Percentiles rank a stretch among this genome's conserved stretches.
Conservation (phyloP, 2,329 filamentous ascomycete species). For the Ascochyta pisi region DNA sequence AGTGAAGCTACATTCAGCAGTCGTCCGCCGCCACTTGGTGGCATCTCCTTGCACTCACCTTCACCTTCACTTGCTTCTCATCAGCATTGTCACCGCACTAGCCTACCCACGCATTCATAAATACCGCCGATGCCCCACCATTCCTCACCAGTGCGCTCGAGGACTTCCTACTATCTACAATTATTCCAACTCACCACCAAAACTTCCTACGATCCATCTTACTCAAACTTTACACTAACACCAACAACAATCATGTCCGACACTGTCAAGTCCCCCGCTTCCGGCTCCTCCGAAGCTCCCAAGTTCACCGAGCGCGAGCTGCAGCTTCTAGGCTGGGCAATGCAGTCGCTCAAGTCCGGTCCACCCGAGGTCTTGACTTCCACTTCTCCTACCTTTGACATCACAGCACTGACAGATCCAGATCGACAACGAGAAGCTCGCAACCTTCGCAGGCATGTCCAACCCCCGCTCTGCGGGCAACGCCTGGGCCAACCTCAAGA, state of each 20-base stretch:
- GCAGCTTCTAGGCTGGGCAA: constrained; percentile 44
- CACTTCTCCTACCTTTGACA: not conserved
- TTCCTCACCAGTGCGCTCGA: not conserved
- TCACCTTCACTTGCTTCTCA: constrained; percentile 21
- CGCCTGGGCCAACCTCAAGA: constrained; percentile 46
- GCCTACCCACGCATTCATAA: constrained; percentile 8
- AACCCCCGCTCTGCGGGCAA: constrained; percentile 49
- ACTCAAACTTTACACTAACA: not conserved
- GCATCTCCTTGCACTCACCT: constrained; percentile 20
- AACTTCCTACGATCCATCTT: not conserved
- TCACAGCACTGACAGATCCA: constrained; percentile 21
- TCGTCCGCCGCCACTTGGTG: constrained; percentile 6
- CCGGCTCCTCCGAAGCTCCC: constrained; percentile 11
- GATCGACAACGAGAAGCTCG: constrained; percentile 50
- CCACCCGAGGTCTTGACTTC: constrained; percentile 39
- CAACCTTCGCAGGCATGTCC: constrained; percentile 44
- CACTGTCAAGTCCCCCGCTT: constrained; percentile 16
- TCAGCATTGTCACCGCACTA: not conserved
- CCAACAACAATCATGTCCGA: constrained; percentile 36
- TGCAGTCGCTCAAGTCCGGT: constrained; percentile 48
- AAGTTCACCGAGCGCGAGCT: constrained; percentile 47
- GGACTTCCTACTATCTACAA: not conserved
- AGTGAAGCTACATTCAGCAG: constrained; percentile 10
- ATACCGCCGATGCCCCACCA: not conserved
- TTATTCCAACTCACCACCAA: not conserved